Base-by-base conservation (phyloP, 768 basidiomycete genomes). In the Lactarius sanguifluus region DNA sequence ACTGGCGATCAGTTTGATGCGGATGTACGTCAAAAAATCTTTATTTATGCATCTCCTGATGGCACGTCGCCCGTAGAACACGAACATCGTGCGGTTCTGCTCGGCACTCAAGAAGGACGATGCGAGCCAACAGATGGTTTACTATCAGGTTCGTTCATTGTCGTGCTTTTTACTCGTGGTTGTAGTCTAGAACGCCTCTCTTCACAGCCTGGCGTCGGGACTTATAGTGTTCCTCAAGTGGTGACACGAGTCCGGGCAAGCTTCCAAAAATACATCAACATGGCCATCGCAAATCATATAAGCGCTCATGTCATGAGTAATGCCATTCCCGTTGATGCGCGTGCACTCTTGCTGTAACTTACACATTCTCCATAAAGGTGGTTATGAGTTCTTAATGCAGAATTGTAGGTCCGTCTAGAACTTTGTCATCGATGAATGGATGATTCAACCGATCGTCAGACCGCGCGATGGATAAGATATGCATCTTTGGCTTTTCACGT, bases 341-440 rank as follows among this genome's bases (percentile, higher is more conserved):
- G 16, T 8, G 23, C 13, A 45, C 6, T 2, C 23, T n/a, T 7
- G 18, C 25, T 15, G 23, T 50, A 23, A 25, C 50, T 59, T 10
- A 57, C 55, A 15, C 67, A 58, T 36, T 43, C 36, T 12, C 28
- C 23, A 16, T 47, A 23, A 45, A 89, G 88, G 82, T 47, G 89
- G 90, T 0, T 91, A 91, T 67, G 87, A 87, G 68, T 91, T 91
- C 74, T 76, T 91, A 64, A 91, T 90, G 90, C 82, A 90, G 69
- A 89, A 89, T 65, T 91, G 85, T 85, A 70, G 23, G 82, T 10
- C 10, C 10, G 65, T 25, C 3, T 3, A 28, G 20, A 20, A 4
- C n/a, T 5, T 0, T 13, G 18, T 52, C 61, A 4, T 47, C 23
- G 23, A 13, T 25, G 12, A 25, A 50, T 61, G n/a, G 54, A 25